Base-by-base conservation (phyloP, 495 filamentous ascomycete genomes). In the Aspergillus conjunctus region DNA sequence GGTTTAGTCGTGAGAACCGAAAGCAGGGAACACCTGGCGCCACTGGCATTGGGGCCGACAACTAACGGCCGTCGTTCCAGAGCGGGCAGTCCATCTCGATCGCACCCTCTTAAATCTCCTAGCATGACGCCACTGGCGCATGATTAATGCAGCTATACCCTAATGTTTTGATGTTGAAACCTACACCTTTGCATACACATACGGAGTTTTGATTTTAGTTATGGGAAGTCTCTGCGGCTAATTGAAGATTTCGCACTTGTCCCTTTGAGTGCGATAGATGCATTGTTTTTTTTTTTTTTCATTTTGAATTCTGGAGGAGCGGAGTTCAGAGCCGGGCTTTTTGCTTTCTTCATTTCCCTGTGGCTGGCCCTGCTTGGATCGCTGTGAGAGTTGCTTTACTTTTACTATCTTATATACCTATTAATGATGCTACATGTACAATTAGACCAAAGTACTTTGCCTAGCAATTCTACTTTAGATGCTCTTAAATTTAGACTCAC, bases 1-100 rank as follows among this genome's bases (percentile, higher is more conserved):
- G 91, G 91, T 33, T 70, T 95, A 60, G 88, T 89, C 33, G 84
- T 89, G 3, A 78, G 91, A 63, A 91, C 89, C 1, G 92, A 94
- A 68, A 94, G 91, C 68, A 79, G 90, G 53, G 93, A 96, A 68
- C 82, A 90, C 60, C 70, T 89, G 54, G 70, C 76, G 30, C 76
- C 77, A 10, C 62, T 79, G 21, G 72, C 75, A 17, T 33, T 79
- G 18, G 77, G 77, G 1, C 75, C 77, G 21, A 78, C 75, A 11
- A 78, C 70, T 0, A 79, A 79, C 51, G 78, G 77, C 5, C 76
- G 77, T 44, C 76, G 76, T 30, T 79, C 77, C 31, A 61, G 77
- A 56, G 71, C 77, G 26, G 74, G 73, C 61, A 80, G 77, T 71
- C 78, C 78, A 33, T 75, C 77, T 7, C 57, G 78, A 60, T 72